These are phyloP conservation scores for Ceratocystiopsis sp. DNA, from an alignment of 2,329 filamentous ascomycete species.

Conservation along the genomic window DNA sequence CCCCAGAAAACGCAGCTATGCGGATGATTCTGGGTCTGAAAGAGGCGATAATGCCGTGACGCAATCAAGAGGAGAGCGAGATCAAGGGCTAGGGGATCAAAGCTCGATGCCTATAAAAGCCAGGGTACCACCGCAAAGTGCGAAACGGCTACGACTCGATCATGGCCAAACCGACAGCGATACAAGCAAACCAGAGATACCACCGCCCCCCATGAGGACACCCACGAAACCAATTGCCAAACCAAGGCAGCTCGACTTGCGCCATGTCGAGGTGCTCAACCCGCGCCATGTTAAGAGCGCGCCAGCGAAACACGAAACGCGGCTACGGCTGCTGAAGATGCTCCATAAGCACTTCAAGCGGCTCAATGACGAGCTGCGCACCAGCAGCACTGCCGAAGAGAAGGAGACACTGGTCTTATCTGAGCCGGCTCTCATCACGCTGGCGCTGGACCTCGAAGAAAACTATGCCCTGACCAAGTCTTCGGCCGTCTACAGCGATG, in stretches of 20 bases:
- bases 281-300: slow-evolving; percentile 45
- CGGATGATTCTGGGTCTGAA: too few species aligned
- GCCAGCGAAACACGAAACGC: slow-evolving; percentile 38
- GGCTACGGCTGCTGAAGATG: slow-evolving; percentile 40
- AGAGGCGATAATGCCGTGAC: too few species aligned
- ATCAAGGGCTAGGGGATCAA: too few species aligned
- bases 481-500: slow-evolving; percentile 55
- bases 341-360: slow-evolving; percentile 49
- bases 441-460: slow-evolving; percentile 65
- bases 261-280: slow-evolving; percentile 38
- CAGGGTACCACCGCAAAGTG: too few species aligned
- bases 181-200: too few species aligned
- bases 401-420: slow-evolving; percentile 34
- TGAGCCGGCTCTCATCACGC: slow-evolving; percentile 49
- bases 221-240: neutral
- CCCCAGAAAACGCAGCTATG: too few species aligned
- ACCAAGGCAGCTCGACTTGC: neutral
- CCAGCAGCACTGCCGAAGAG: slow-evolving; percentile 30
- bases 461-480: slow-evolving; percentile 48
- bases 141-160: too few species aligned
- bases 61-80: too few species aligned
- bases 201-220: too few species aligned
- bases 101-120: too few species aligned
- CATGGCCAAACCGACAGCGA: too few species aligned
- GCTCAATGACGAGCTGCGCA: slow-evolving; percentile 46